Evolutionary conservation across 345 rosid genomes (phyloP).

Genomic region (Eucalyptus camaldulensis): DNA sequence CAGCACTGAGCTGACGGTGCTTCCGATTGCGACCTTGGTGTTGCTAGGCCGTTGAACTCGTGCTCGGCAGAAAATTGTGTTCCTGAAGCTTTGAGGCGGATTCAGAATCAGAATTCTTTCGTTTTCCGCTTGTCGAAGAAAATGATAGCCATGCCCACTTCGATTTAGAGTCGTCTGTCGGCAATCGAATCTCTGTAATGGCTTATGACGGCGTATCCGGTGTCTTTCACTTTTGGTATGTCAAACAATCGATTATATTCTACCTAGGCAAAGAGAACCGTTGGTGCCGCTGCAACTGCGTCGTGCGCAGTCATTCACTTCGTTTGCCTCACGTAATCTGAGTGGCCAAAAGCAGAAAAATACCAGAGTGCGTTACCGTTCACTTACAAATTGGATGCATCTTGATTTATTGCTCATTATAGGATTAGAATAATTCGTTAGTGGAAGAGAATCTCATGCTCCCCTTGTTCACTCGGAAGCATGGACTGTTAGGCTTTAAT

Average conservation of each 20-base stretch:
- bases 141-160: no score
- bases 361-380: background rate
- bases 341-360: background rate
- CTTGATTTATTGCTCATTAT: background rate
- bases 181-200: background rate
- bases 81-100: background rate
- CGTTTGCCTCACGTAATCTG: background rate
- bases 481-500: background rate
- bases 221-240: background rate
- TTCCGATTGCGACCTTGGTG: background rate
- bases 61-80: background rate
- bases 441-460: background rate
- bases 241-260: background rate
- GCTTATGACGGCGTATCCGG: background rate
- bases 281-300: background rate
- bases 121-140: background rate
- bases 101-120: background rate
- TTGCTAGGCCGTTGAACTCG: background rate
- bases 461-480: background rate
- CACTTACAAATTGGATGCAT: background rate
- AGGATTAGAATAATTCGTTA: background rate
- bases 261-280: background rate
- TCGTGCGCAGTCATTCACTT: background rate
- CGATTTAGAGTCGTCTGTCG: background rate
- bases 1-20: background rate